A percentile compares a stretch with the other conserved stretches of the same genome.
Conservation (phyloP, 352 stramenopile species). For the Pythium angustatum region DNA sequence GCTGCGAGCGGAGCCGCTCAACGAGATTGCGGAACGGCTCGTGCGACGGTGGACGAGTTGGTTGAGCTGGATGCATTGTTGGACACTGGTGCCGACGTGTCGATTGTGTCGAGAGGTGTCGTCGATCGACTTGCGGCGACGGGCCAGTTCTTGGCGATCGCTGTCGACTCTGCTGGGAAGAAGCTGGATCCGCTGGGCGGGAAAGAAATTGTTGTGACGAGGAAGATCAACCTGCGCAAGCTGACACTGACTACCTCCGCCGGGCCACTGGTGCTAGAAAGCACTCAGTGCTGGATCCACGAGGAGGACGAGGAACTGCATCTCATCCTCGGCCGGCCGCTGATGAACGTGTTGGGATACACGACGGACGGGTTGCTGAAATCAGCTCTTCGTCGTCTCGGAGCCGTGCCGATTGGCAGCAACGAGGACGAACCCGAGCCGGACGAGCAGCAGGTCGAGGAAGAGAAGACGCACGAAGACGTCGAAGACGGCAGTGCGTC, state of each 20-base stretch:
- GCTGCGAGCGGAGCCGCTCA: background rate
- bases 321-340: background rate
- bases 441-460: background rate
- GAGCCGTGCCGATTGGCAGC: background rate
- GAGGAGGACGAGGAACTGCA: background rate
- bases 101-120: constrained; percentile 14
- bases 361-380: constrained; percentile 5
- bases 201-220: background rate
- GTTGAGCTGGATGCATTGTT: constrained; percentile 1
- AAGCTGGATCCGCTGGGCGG: background rate
- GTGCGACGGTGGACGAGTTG: background rate
- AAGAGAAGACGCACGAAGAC: background rate
- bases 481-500: background rate
- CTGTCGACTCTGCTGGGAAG: background rate
- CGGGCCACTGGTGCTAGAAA: background rate
- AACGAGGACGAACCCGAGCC: too few species aligned
- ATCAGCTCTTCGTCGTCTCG: background rate
- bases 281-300: background rate
- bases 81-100: constrained; percentile 21
- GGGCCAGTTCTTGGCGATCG: background rate
- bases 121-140: background rate
- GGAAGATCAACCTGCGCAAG: background rate
- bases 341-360: constrained; percentile 1
- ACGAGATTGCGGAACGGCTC: background rate
- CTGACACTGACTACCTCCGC: background rate